Evolutionary conservation across 1,284 basidiomycete species (phyloP), one percentile per base, ranked within the genome.

Genomic region (Thecaphora thlaspeos): DNA sequence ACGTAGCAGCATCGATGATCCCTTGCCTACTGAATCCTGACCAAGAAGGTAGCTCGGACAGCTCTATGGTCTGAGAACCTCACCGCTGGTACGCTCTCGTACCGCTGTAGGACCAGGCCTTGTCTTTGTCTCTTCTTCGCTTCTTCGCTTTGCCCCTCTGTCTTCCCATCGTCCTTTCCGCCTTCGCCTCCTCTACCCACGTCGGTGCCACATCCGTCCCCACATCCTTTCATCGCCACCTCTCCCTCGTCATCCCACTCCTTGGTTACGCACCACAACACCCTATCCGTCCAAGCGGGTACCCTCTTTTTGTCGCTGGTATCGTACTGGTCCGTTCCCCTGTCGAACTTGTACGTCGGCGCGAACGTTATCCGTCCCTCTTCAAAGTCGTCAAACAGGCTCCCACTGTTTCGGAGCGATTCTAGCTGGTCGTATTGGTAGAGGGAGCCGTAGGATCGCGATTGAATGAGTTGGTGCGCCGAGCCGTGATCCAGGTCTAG

Each of bases 271-370:
- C 28, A 39, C 58, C 58, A 95, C 48, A 99, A 76, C 7, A 99
- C 85, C 15, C 75, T 53, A 51, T 76, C 75, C 10, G 74, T 98
- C 93, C 94, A 98, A 14, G 94, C 90, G 2, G 95, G 95, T 74
- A 95, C 88, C 9, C 95, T 84, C 82, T 87, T 85, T 81, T 98
- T 99, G 79, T 98, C 95, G 65, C 90, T 90, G 3, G 91, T 88
- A 78, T 99, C 95, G 77, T 97, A 99, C 43, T 82, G 82, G 66
- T 95, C 88, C 8, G 90, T 80, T 0, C 81, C 80, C 41, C 80
- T 79, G 74, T 93, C 89, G 74, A 91, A 92, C 61, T 87, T 86
- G 80, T 93, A 93, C 9, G 91, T 95, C 1, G 92, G 91, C 14
- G 84, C 82, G 81, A 99, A 99, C 2, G 86, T 75, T 34, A 98